Conservation (phyloP, 805 yeast genomes). For the Kodamaea sagamina region DNA sequence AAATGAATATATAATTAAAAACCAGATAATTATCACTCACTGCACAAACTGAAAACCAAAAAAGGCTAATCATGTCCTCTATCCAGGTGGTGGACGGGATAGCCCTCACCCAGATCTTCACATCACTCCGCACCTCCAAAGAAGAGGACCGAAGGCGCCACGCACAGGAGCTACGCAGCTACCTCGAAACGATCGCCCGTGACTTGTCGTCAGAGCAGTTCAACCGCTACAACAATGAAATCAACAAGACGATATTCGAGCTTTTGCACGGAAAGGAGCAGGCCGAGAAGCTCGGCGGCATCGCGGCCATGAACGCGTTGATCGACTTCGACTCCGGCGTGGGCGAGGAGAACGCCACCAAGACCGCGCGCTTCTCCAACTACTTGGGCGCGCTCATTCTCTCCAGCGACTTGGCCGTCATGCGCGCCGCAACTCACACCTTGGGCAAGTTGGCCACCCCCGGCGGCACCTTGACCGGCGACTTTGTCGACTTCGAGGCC, state of each 20-base stretch:
- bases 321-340: slow-evolving; percentile 79
- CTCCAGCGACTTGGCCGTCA: slow-evolving; percentile 78
- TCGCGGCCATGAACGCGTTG: slow-evolving; percentile 84
- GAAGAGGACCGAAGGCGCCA: slow-evolving; percentile 52
- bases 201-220: slow-evolving; percentile 83
- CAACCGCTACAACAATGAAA: slow-evolving; percentile 76
- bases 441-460: slow-evolving; percentile 87
- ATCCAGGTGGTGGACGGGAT: slow-evolving; percentile 47
- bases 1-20: too few relatives aligned
- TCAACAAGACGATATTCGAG: slow-evolving; percentile 85
- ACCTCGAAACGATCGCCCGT: slow-evolving; percentile 71
- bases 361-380: slow-evolving; percentile 88
- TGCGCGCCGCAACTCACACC: slow-evolving; percentile 83
- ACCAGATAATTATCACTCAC: too few relatives aligned
- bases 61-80: too few relatives aligned
- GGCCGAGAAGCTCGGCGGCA: slow-evolving; percentile 81
- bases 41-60: too few relatives aligned
- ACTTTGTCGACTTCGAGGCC: slow-evolving; percentile 90
- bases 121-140: slow-evolving; percentile 46
- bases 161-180: slow-evolving; percentile 69
- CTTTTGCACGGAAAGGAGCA: slow-evolving; percentile 74
- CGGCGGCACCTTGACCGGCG: slow-evolving; percentile 87
- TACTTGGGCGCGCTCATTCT: slow-evolving; percentile 79
- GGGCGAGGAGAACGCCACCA: slow-evolving; percentile 79
- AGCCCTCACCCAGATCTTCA: slow-evolving; percentile 54